These are phyloP conservation scores for Penicillium subrubescens DNA, from an alignment of 495 filamentous ascomycete species.

Conservation along the genomic window DNA sequence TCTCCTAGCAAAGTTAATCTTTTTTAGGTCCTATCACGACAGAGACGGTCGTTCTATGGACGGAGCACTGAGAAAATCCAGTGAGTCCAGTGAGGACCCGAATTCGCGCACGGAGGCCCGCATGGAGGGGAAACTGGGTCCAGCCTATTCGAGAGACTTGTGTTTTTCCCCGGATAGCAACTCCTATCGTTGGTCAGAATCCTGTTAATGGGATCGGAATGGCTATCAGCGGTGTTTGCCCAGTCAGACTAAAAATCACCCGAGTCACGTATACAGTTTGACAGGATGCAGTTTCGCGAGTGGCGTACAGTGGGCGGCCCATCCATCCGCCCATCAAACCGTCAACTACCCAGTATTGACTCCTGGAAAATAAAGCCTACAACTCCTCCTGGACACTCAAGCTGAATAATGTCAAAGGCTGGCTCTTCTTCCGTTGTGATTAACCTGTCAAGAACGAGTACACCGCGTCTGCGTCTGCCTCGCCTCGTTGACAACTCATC, in stretches of 20 bases:
- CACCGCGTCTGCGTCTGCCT: slow-evolving; percentile 26
- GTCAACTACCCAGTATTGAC: not conserved
- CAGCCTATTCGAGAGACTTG: slow-evolving; percentile 14
- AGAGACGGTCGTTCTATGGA: not conserved
- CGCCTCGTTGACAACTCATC: slow-evolving; percentile 32
- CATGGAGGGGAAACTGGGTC: slow-evolving; percentile 9
- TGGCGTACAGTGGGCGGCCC: slow-evolving; percentile 10
- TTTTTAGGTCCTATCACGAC: slow-evolving; percentile 12
- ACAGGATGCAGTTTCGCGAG: slow-evolving; percentile 10
- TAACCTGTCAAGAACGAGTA: slow-evolving; percentile 4
- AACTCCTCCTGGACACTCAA: slow-evolving; percentile 4
- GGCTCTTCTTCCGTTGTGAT: not conserved
- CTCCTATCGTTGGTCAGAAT: slow-evolving; percentile 11
- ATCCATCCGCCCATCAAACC: slow-evolving; percentile 4
- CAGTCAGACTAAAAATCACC: not conserved
- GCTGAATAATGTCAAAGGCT: slow-evolving; percentile 9
- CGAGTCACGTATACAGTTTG: slow-evolving; percentile 11
- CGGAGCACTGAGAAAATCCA: not conserved
- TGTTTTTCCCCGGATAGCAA: slow-evolving; percentile 9
- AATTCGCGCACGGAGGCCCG: slow-evolving; percentile 24
- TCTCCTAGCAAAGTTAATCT: slow-evolving; percentile 16
- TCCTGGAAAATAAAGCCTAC: slow-evolving; percentile 1
- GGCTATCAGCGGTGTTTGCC: slow-evolving; percentile 18
- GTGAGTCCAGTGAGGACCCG: slow-evolving; percentile 1
- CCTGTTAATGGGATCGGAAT: slow-evolving; percentile 10